A percentile compares a stretch with the other conserved stretches of the same genome.
Evolutionary conservation across 1,284 basidiomycete genomes (phyloP).

Genomic region (Ustilago nuda): DNA sequence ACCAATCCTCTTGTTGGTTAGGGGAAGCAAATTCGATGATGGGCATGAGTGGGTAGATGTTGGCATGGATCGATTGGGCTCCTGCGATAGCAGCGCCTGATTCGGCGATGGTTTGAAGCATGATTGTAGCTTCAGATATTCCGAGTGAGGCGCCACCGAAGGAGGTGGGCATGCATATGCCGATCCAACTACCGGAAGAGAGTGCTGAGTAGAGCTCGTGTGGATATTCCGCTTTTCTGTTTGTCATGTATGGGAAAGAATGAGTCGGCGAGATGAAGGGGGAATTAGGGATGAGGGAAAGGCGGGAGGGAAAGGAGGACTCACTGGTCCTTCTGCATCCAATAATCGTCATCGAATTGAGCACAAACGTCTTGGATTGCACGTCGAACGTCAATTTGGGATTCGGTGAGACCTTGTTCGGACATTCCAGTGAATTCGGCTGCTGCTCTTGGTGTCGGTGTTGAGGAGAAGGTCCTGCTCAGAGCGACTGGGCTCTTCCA

Average conservation of each 20-base stretch:
- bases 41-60: constrained; percentile 59
- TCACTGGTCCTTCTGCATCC: constrained; percentile 45
- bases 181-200: constrained; percentile 44
- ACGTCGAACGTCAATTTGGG: constrained; percentile 51
- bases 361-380: constrained; percentile 41
- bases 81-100: constrained; percentile 61
- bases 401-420: constrained; percentile 49
- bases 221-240: constrained; percentile 38
- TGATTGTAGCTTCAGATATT: constrained; percentile 70
- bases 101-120: constrained; percentile 70
- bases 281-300: background rate
- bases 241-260: background rate
- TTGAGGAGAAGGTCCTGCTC: constrained; percentile 4
- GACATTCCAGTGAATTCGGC: constrained; percentile 44
- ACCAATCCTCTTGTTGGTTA: constrained; percentile 61
- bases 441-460: background rate
- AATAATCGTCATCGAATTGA: constrained; percentile 52
- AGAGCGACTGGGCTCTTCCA: background rate
- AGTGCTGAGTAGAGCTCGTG: constrained; percentile 58
- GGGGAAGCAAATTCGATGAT: constrained; percentile 57
- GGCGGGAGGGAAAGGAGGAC: background rate
- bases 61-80: constrained; percentile 57
- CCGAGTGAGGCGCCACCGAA: constrained; percentile 68
- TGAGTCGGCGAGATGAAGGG: background rate
- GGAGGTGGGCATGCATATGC: constrained; percentile 54